Base-by-base conservation (phyloP, 441 rosid species). In the Adansonia grandidieri region DNA sequence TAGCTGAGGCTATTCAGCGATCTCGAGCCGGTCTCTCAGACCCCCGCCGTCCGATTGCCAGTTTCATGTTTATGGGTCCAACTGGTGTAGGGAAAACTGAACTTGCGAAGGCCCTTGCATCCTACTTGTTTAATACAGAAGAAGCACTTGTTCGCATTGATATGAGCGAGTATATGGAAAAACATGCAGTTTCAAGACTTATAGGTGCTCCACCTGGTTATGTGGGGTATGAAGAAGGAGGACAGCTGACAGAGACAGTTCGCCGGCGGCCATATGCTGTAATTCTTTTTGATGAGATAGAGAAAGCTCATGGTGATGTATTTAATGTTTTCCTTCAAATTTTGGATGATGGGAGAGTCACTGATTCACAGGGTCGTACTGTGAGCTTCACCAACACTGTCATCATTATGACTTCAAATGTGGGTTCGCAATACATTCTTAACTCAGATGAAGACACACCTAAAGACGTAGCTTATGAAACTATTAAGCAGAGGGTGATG, bases 81-180 rank as follows among this genome's bases (percentile, higher is more conserved):
- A 95, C 99, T 24, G 98, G 99, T 80, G 98, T 97, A 75, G 98
- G 99, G 13, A 97, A 97, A 88, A 97, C 99, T 9, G 98, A 97
- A 82, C 79, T 97, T 73, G 98, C 99, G 4, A 95, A 95, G 86
- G 92, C 97, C 57, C 89, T 97, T 20, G 98, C 99, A 20, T 89
- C 98, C 28, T 92, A 93, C 78, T 5, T 94, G 85, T 94, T 96
- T 91, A 94, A 92, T 83, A 92, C 99, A 0, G 98, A 97, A 87
- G 99, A 95, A 84, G 97, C 99, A 15, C 84, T 95, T 53, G 98
- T 97, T 9, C 82, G 98, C 72, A 92, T 97, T 37, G 98, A 97
- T 82, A 97, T 97, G 99, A 97, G 99, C 28, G 99, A 97, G 82
- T 97, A 97, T 81, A 97, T 93, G 98, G 99, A 97, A 85, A 95